Conservation (phyloP, 805 yeast species). For the Pichia phayaonensis region DNA sequence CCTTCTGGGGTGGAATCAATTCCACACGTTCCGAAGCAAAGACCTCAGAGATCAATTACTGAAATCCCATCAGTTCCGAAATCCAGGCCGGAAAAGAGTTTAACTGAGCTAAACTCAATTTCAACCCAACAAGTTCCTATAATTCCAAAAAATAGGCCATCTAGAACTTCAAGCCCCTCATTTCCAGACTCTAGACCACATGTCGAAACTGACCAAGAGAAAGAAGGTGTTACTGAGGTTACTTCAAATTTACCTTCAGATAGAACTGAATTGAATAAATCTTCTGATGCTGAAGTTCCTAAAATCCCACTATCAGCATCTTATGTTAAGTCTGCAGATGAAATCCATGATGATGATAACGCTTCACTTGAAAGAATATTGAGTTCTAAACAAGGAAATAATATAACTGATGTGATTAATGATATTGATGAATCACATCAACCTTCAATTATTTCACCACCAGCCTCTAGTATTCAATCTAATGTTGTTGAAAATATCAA, state of each 20-base stretch:
- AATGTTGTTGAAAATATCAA: neutral
- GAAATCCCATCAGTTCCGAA: neutral
- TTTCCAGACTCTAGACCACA: neutral
- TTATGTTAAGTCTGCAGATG: neutral
- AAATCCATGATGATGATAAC: neutral
- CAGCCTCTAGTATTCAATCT: slow-evolving; percentile 2
- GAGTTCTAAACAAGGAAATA: neutral
- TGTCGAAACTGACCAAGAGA: neutral
- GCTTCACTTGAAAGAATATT: neutral
- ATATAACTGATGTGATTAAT: neutral
- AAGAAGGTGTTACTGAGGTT: neutral
- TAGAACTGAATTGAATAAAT: neutral
- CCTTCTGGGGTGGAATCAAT: neutral
- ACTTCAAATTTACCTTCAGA: neutral
- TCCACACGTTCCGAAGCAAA: slow-evolving; percentile 1
- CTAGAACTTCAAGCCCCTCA: neutral
- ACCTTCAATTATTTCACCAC: slow-evolving; percentile 3
- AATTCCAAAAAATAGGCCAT: slow-evolving; percentile 15
- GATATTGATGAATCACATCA: neutral
- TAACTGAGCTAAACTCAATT: neutral
- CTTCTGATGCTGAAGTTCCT: neutral
- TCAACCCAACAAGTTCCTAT: slow-evolving; percentile 4
- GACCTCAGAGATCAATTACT: neutral
- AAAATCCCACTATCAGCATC: neutral
- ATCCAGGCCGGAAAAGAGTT: neutral